Percentiles rank a stretch among this genome's conserved stretches.
Evolutionary conservation across 768 basidiomycete genomes (phyloP).

Genomic region (Suillus discolor): DNA sequence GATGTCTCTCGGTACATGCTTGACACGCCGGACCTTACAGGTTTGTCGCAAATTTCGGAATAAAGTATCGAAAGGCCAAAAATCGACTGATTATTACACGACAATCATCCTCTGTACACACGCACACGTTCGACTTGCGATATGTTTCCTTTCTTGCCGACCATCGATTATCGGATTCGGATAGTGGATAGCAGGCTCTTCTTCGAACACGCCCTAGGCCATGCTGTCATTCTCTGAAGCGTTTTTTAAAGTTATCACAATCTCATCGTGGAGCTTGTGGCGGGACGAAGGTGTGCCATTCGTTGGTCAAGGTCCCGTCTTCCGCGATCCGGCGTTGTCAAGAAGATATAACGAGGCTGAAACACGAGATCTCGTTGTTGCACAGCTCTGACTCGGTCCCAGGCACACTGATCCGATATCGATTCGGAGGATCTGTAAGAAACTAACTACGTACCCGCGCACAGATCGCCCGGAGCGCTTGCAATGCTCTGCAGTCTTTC

Average conservation of each 20-base stretch:
- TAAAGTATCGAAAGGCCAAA: neutral
- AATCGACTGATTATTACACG: neutral
- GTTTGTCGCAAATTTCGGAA: neutral
- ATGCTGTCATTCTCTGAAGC: slow-evolving; percentile 1
- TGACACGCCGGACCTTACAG: neutral
- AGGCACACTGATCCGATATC: slow-evolving; percentile 7
- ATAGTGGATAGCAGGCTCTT: neutral
- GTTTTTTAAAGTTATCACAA: slow-evolving; percentile 7
- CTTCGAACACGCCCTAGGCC: slow-evolving; percentile 1
- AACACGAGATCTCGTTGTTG: neutral
- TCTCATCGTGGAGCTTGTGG: slow-evolving; percentile 6
- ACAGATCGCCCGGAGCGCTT: neutral
- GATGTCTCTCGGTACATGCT: neutral
- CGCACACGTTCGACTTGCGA: neutral
- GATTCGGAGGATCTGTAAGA: neutral
- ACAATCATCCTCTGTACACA: neutral
- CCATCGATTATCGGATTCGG: slow-evolving; percentile 8
- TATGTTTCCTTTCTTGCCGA: slow-evolving; percentile 3
- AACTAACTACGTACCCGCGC: neutral
- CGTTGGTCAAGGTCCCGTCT: neutral
- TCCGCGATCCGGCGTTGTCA: slow-evolving; percentile 1
- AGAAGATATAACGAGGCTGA: neutral
- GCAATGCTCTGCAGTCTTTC: neutral
- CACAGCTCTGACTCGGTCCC: neutral
- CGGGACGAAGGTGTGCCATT: neutral